Evolutionary conservation across 768 basidiomycete species (phyloP), one percentile per base, ranked within the genome.

Genomic region (Pseudohyphozyma bogoriensis): DNA sequence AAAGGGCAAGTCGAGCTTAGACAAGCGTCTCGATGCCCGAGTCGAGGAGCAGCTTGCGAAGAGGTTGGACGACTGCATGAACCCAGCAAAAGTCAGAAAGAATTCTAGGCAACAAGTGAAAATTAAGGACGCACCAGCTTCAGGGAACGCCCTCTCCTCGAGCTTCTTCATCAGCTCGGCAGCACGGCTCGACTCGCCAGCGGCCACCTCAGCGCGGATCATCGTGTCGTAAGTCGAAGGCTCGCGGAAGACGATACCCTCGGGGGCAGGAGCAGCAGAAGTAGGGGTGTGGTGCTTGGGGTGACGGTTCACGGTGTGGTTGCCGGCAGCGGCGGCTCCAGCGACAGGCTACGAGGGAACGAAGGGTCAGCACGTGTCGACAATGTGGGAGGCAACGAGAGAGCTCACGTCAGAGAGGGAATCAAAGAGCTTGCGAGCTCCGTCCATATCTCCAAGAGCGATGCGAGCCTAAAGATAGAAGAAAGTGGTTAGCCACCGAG

Each of bases 221-320:
- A 99, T 97, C 7, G 83, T 83, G 71, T 97, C 95, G 85, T 87
- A 93, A 1, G 89, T 92, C 42, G 87, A 89, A 16, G 89, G 89
- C 84, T 93, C 89, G 56, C 89, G 83, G 75, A 84, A 90, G 8
- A 90, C 85, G 51, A 82, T 82, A n/a, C 78, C 79, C 51, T 59
- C 49, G 42, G 46, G 50, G 5, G 40, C 15, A 15, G 51, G 8
- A 9, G 55, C 31, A 3, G 55, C 51, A 24, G 44, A 28, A 9
- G 46, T 26, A 8, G 33, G 60, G 69, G 70, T 22, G 26, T 54
- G 53, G 45, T 59, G 60, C 51, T 55, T 53, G 63, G 68, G 16
- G 70, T 84, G 77, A 66, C 63, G 60, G 66, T 91, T 83, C 4
- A 84, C 81, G 6, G 82, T 80, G 72, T 92, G 93, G 72, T 96